phyloP scores from a whole-genome alignment of 352 stramenopile genomes.

The Phytophthora sp. region DNA sequence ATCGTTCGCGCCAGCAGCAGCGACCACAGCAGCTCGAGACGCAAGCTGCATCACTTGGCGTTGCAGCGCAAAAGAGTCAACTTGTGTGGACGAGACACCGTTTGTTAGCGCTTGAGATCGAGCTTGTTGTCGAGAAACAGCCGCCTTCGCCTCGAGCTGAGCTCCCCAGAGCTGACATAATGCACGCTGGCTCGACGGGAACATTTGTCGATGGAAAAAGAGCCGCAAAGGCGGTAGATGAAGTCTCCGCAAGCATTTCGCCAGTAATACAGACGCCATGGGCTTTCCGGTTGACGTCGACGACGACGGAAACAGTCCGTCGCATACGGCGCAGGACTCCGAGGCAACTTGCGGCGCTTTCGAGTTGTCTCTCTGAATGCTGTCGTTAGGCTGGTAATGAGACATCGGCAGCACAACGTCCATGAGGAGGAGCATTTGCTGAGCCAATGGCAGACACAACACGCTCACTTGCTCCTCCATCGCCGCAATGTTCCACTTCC shows the following conservation, averaged over 20 bases:
- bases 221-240: conserved; percentile 72
- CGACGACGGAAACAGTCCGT: conserved; percentile 53
- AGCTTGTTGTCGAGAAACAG: conserved; percentile 54
- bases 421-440: conserved; percentile 68
- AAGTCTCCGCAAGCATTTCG: conserved; percentile 57
- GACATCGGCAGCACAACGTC: conserved; percentile 52
- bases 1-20: conserved; percentile 17
- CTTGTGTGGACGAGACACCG: conserved; percentile 6
- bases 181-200: conserved; percentile 57
- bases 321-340: conserved; percentile 65
- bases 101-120: conserved; percentile 25
- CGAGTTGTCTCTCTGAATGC: conserved; percentile 3
- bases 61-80: conserved; percentile 36
- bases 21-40: conserved; percentile 26
- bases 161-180: conserved; percentile 79
- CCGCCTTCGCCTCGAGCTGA: conserved; percentile 75
- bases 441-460: conserved; percentile 60
- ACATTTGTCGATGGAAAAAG: conserved; percentile 72
- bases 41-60: conserved; percentile 37
- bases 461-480: conserved; percentile 55
- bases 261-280: conserved; percentile 37
- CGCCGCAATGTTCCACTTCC: conserved; percentile 30
- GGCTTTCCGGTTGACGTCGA: conserved; percentile 16
- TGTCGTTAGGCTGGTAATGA: conserved; percentile 27
- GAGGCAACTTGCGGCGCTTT: conserved; percentile 13